Evolutionary conservation across 106 monocot species (phyloP), one percentile per base, ranked within the genome.

Genomic region (Allium fistulosum): DNA sequence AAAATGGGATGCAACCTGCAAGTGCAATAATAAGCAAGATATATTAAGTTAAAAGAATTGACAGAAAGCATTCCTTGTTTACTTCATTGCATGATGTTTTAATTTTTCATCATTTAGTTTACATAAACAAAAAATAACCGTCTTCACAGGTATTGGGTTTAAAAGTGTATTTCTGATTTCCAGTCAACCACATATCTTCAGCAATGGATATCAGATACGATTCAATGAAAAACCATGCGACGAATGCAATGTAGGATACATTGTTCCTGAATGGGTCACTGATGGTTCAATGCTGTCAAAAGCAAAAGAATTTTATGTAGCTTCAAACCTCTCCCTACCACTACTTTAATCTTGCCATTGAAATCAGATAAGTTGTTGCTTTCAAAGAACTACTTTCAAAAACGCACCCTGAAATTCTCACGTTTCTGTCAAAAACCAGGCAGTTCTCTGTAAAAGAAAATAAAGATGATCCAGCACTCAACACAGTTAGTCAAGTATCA

Each of bases 241-340:
- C 2, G 71, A 77, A 2, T 82, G 82, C 51, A 28, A 26, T n/a
- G 45, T 83, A 10, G 81, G 79, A 4, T 82, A 76, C 53, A 80
- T 87, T 57, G 87, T 83, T 10, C 87, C 82, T 16, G 68, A 83
- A 60, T 87, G 87, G 87, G 80, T 83, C 7, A 74, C 80, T 0
- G 12, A 59, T 0, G 59, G 67, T 28, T 80, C 80, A 0, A 74
- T 11, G 12, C 12, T 80, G 8, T 49, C 68, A 16, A 74, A 80
- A 46, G 52, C 73, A 22, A 60, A 74, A 15, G 17, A 55, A 48
- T 11, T 77, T n/a, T 83, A 83, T 65, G 83, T 71, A 26, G n/a
- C 37, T 48, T 22, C 63, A 3, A 78, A 48, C 17, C 7, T 11
- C 75, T 81, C 22, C 85, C 85, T 0, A 65, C 75, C 5, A 87